Base-by-base conservation (phyloP, 805 yeast genomes). In the Tetrapisispora taiwanensis region DNA sequence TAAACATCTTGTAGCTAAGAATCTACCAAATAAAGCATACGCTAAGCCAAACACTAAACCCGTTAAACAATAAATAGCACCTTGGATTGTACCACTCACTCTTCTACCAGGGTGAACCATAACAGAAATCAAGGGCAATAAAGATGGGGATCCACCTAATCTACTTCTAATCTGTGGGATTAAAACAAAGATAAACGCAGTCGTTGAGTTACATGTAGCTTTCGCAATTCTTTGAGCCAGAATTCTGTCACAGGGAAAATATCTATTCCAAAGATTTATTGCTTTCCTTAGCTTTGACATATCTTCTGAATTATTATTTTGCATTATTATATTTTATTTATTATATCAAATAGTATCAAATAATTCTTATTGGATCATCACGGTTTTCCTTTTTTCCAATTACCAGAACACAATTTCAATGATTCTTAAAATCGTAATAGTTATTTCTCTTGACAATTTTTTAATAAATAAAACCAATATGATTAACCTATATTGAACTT, bases 21-120 rank as follows among this genome's bases (percentile, higher is more conserved):
- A 69, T 37, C 74, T 59, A 1, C 67, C 72, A 30, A 73, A 57
- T 0, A 69, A 43, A 0, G 72, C 59, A 43, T 67, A 73, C 0
- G 69, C 71, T 14, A 70, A 54, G 0, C 76, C 78, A 15, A 70
- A 38, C 1, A 67, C 52, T 26, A 70, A 44, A 0, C 77, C 78
- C 2, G 69, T 58, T 2, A 62, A 47, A 51, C 73, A 69, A 38
- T 69, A 59, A 4, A 69, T 52, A 7, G 62, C 62, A 19, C 68
- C 67, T 48, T 73, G 74, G 22, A 73, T 60, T 52, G 73, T 71
- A 6, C 72, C 67, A 19, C 76, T 73, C 2, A 71, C 60, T 41
- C 78, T 62, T 48, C 75, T 63, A 0, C 77, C 76, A 2, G 76
- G 76, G 49, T 72, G 75, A 5, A 70, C 69, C 53, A 69, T 70